Base-by-base conservation (phyloP, 23 red algal genomes). In the Cyanidium caldarium region DNA sequence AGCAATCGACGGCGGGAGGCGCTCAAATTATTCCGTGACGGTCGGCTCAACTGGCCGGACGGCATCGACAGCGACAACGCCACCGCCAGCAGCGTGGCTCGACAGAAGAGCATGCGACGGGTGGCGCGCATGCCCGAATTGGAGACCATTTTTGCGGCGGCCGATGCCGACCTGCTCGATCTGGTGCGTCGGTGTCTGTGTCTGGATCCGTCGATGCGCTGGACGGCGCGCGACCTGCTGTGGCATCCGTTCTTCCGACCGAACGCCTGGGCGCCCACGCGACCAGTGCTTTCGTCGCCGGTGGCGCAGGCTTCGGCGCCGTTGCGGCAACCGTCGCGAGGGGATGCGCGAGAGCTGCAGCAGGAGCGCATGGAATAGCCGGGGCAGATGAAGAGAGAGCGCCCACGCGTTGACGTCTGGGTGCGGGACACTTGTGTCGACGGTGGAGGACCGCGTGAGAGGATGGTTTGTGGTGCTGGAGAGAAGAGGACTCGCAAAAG, bases 41-140 rank as follows among this genome's bases (percentile, higher is more conserved):
- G 51, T 5, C 51, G 23, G 7, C 23, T 61, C 7, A 61, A 61
- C 23, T 61, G 51, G 51, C 51, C 51, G 7, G 51, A 61, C 3
- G 51, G 51, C 51, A 61, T 61, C 51, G 51, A 61, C 10, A 28
- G 31, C n/a, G 51, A 61, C 10, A 28, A 61, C n/a, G n/a, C 19
- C 7, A 28, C 3, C 13, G 13, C 51, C 7, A 61, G 31, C 23
- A 61, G 51, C 23, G n/a, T 61, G 7, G 51, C 51, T 14, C 51
- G 51, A 25, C 51, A 61, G 51, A 61, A 61, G 51, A 61, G 51
- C 23, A 61, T 61, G 19, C 51, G 51, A 10, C 51, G 51, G 7
- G 51, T 61, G n/a, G 51, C 51, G 7, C 51, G 51, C 13, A 61
- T 61, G 51, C 51, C 51, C 10, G 13, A 61, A 28, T 28, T 61